These are phyloP conservation scores for Russula earlei DNA, from an alignment of 768 basidiomycete species.

Conservation along the genomic window DNA sequence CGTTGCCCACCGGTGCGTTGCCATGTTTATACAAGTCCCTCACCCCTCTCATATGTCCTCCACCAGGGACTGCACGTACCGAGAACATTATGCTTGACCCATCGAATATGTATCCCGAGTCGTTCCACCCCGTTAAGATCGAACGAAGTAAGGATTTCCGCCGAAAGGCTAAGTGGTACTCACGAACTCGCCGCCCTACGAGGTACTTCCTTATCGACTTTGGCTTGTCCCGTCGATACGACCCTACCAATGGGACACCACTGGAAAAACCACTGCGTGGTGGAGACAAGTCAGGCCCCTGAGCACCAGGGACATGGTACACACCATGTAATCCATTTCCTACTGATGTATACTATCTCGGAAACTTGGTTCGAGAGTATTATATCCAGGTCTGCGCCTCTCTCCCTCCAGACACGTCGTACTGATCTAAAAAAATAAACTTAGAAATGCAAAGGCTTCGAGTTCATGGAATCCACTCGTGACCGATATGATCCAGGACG, in stretches of 20 bases:
- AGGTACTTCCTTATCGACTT: neutral
- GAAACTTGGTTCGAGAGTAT: too few relatives aligned
- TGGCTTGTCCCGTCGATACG: neutral
- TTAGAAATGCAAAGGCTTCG: neutral
- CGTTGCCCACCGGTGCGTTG: constrained; percentile 14
- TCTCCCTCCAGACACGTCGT: too few relatives aligned
- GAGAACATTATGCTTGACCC: too few relatives aligned
- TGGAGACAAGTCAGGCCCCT: neutral
- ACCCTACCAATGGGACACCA: neutral
- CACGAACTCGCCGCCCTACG: neutral
- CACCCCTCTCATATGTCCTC: too few relatives aligned
- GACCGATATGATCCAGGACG: constrained; percentile 29
- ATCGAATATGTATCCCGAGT: neutral
- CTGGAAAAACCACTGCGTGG: neutral
- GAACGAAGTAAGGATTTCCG: neutral
- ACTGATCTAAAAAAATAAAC: too few relatives aligned
- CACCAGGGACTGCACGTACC: neutral
- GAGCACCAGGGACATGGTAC: neutral
- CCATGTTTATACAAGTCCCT: too few relatives aligned
- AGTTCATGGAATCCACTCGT: constrained; percentile 15
- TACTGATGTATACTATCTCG: constrained; percentile 22
- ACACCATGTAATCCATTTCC: neutral
- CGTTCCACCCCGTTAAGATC: neutral
- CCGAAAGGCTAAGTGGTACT: neutral
- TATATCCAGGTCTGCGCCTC: neutral